Percentiles rank a stretch among this genome's conserved stretches.
phyloP scores from a whole-genome alignment of 2,329 filamentous ascomycete species.

The Fusarium pseudonygamai region DNA sequence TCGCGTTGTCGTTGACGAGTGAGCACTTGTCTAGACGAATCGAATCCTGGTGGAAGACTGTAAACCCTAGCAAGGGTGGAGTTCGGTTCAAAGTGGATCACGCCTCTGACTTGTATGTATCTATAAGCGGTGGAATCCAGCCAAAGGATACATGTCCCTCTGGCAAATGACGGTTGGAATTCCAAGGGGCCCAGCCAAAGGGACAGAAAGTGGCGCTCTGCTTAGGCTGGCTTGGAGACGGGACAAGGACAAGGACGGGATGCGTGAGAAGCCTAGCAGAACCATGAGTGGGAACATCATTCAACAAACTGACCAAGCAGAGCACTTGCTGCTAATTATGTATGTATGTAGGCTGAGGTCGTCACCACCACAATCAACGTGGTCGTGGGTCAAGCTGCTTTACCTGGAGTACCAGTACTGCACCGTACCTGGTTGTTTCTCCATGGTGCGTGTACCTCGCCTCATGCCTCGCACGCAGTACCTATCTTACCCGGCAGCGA shows the following conservation, averaged over 20 bases:
- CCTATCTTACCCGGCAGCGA: constrained; percentile 10
- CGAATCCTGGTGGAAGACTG: constrained; percentile 6
- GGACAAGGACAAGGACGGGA: constrained; percentile 17
- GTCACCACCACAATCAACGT: constrained; percentile 33
- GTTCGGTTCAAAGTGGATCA: not conserved
- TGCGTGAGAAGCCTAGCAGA: constrained; percentile 32
- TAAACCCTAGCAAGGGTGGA: not conserved
- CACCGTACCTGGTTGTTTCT: not conserved
- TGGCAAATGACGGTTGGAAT: constrained; percentile 25
- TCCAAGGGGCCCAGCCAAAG: constrained; percentile 2
- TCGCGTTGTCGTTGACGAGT: constrained; percentile 20
- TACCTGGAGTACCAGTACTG: not conserved
- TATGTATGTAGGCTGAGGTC: constrained; percentile 15
- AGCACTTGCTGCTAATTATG: constrained; percentile 6
- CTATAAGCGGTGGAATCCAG: not conserved
- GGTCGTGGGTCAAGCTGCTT: constrained; percentile 30
- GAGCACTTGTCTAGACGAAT: constrained; percentile 6
- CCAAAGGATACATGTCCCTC: constrained; percentile 11
- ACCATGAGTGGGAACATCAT: constrained; percentile 23
- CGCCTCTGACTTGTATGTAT: not conserved
- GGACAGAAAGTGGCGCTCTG: constrained; percentile 18
- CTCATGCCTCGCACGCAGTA: not conserved
- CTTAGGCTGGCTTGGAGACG: constrained; percentile 2
- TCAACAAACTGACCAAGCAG: constrained; percentile 27
- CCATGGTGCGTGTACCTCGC: constrained; percentile 5